Percentiles rank a stretch among this genome's conserved stretches.
Conservation (phyloP, 2,329 filamentous ascomycete species). For the Tolypocladium tropicale region DNA sequence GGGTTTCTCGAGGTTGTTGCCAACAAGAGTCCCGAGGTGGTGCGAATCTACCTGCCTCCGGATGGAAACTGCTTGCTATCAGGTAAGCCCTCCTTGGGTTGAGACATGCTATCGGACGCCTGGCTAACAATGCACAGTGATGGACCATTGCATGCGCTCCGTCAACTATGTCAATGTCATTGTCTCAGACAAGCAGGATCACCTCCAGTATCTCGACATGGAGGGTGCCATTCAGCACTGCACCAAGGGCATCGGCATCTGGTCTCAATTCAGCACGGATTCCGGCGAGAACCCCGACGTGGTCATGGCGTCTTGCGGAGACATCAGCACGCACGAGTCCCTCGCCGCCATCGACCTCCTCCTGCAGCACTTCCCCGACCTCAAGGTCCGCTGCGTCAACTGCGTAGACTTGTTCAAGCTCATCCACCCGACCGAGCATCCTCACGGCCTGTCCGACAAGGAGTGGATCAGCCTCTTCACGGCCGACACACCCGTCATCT, state of each 20-base stretch:
- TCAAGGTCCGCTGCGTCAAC: constrained; percentile 73
- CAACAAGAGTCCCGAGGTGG: constrained; percentile 72
- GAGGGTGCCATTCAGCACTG: constrained; percentile 65
- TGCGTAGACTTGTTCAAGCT: constrained; percentile 74
- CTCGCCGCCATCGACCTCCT: constrained; percentile 66
- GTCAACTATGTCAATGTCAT: constrained; percentile 75
- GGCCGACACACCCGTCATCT: constrained; percentile 59
- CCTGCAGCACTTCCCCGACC: constrained; percentile 57
- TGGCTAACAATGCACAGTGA: constrained; percentile 34
- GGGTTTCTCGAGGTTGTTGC: constrained; percentile 71
- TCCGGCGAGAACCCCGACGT: constrained; percentile 58
- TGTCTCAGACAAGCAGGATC: constrained; percentile 70
- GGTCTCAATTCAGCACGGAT: constrained; percentile 68
- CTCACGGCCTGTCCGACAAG: constrained; percentile 57
- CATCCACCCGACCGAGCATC: constrained; percentile 58
- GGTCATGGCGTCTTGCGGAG: constrained; percentile 67
- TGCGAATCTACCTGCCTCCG: constrained; percentile 71
- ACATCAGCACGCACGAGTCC: constrained; percentile 64
- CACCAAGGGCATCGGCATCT: constrained; percentile 69
- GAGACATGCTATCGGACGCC: neutral
- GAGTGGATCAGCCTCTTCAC: constrained; percentile 67
- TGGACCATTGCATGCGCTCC: constrained; percentile 65
- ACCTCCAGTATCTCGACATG: constrained; percentile 67
- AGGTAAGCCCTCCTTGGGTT: neutral
- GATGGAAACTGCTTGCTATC: constrained; percentile 66